Evolutionary conservation across 352 stramenopile genomes (phyloP), one percentile per base, ranked within the genome.

Genomic region (Vaucheria bursata): DNA sequence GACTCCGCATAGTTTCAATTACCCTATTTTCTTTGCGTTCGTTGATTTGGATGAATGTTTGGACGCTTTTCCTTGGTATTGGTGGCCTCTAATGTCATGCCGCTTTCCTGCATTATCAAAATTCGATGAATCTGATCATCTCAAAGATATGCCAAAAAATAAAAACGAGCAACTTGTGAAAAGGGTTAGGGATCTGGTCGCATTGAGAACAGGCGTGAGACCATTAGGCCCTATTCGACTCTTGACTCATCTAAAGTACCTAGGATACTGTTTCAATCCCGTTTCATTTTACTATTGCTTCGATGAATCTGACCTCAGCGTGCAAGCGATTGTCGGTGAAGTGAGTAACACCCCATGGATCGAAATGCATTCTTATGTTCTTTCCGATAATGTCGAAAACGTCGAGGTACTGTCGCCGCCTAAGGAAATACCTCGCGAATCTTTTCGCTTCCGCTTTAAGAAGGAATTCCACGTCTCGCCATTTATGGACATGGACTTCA

Each of bases 401-500:
- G 50, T 77, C 6, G 32, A n/a, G 32, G 35, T 69, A 6, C n/a
- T n/a, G n/a, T n/a, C n/a, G n/a, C n/a, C n/a, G n/a, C n/a, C n/a
- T n/a, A n/a, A n/a, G n/a, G n/a, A n/a, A n/a, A n/a, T n/a, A n/a
- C n/a, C n/a, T n/a, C n/a, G n/a, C n/a, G n/a, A n/a, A n/a, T n/a
- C n/a, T n/a, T n/a, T n/a, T n/a, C 3, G 32, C 5, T 1, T 25
- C 34, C 74, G 79, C 52, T 86, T 86, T 29, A 33, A 64, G 12
- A 87, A 87, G 67, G 34, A 50, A 8, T 87, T 87, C 37, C 84
- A 87, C 73, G 84, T 87, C 35, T 87, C 84, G 38, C 84, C 84
- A 31, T 87, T 87, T 81, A 87, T 87, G 84, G 81, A 85, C 71
- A 87, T 87, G 84, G 71, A 83, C 34, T 81, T 87, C 52, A 79